A percentile compares a stretch with the other conserved stretches of the same genome.
These are phyloP conservation scores for Medicago lupulina DNA, from an alignment of 306 rosid species.

Conservation along the genomic window DNA sequence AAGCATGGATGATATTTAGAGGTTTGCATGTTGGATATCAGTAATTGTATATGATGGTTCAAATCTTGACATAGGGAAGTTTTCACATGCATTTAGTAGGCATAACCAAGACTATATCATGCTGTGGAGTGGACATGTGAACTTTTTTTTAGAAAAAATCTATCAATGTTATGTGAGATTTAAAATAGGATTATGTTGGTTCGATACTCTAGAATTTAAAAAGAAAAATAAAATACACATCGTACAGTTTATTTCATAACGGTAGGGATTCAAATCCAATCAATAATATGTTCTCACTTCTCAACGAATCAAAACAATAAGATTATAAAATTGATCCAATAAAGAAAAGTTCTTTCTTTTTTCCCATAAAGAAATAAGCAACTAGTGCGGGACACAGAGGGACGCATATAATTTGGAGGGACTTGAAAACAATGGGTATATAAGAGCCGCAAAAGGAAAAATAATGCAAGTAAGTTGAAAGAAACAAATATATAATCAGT, in stretches of 20 bases:
- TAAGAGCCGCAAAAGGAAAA: background rate
- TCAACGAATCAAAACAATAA: background rate
- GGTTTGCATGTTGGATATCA: too few relatives aligned
- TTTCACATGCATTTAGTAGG: too few relatives aligned
- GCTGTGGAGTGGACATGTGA: too few relatives aligned
- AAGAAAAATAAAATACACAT: too few relatives aligned
- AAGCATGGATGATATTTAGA: too few relatives aligned
- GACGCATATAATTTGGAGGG: constrained; percentile 7
- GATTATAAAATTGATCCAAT: background rate
- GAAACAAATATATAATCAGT: background rate
- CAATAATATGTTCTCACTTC: background rate
- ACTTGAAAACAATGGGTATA: background rate
- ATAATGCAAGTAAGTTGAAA: background rate
- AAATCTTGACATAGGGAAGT: too few relatives aligned
- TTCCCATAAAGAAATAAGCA: background rate
- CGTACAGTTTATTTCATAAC: background rate
- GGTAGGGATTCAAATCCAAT: background rate
- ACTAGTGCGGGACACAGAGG: background rate
- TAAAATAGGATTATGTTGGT: too few relatives aligned
- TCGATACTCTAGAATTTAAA: too few relatives aligned
- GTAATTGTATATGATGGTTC: too few relatives aligned
- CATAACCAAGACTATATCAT: too few relatives aligned
- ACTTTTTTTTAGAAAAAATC: too few relatives aligned
- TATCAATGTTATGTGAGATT: too few relatives aligned
- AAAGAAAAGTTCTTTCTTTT: background rate